Evolutionary conservation across 768 basidiomycete species (phyloP).

Genomic region (Rhizopogon vesiculosus): DNA sequence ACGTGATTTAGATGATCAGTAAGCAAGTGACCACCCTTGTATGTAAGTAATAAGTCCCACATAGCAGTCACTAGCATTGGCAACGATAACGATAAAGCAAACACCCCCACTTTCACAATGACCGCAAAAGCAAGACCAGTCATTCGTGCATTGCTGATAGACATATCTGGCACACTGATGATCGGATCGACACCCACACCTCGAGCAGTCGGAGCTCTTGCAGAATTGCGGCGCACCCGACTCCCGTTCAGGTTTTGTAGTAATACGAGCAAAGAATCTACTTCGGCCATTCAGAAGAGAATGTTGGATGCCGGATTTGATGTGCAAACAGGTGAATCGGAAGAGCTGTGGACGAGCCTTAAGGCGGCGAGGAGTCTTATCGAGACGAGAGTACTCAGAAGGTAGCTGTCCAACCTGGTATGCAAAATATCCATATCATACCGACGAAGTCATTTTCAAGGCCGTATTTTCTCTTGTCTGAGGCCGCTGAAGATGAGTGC

Average conservation of each 20-base stretch:
- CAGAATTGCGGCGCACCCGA: slow-evolving; percentile 23
- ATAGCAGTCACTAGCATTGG: neutral
- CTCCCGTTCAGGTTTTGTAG: slow-evolving; percentile 56
- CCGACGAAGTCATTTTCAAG: slow-evolving; percentile 22
- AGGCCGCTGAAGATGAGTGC: slow-evolving; percentile 42
- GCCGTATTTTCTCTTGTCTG: slow-evolving; percentile 54
- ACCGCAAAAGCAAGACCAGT: slow-evolving; percentile 24
- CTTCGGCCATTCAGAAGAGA: slow-evolving; percentile 33
- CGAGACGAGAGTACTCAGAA: slow-evolving; percentile 33
- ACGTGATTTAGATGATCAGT: neutral
- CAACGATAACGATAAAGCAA: neutral
- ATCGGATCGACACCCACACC: slow-evolving; percentile 46
- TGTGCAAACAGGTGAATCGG: slow-evolving; percentile 16
- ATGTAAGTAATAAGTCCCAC: no score
- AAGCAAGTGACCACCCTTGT: no score
- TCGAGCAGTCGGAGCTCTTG: slow-evolving; percentile 30
- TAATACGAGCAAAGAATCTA: slow-evolving; percentile 67
- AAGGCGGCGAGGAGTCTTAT: slow-evolving; percentile 51
- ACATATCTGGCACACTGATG: slow-evolving; percentile 66
- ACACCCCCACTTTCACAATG: slow-evolving; percentile 2
- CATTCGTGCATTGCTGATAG: slow-evolving; percentile 53
- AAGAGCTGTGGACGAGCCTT: slow-evolving; percentile 62
- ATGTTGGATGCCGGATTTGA: slow-evolving; percentile 49
- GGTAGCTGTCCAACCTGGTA: slow-evolving; percentile 19
- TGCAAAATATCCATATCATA: no score